A percentile compares a stretch with the other conserved stretches of the same genome.
phyloP scores from a whole-genome alignment of 176 grass and related monocot genomes.

The Themeda triandra region DNA sequence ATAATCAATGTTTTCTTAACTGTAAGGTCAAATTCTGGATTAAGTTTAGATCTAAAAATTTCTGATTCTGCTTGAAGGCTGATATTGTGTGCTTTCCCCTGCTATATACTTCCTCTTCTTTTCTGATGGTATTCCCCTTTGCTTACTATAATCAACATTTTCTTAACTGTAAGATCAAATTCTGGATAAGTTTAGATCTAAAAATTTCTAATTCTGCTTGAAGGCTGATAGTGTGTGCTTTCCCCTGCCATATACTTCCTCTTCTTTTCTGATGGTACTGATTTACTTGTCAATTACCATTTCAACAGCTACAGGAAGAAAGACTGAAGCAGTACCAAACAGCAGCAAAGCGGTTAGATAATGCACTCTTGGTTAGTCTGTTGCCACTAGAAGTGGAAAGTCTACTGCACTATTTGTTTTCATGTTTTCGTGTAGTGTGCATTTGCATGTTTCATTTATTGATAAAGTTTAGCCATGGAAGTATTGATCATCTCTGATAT shows the following conservation, averaged over 20 bases:
- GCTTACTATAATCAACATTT: background rate
- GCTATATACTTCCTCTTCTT: background rate
- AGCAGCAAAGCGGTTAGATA: constrained; percentile 79
- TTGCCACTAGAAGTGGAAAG: constrained; percentile 1
- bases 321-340: constrained; percentile 76
- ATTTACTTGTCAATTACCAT: constrained; percentile 11
- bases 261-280: background rate
- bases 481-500: too few relatives aligned
- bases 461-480: too few relatives aligned
- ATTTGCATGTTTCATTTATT: background rate
- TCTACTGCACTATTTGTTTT: constrained; percentile 6
- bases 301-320: constrained; percentile 52
- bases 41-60: background rate
- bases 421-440: background rate
- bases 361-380: constrained; percentile 70
- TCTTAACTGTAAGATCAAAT: background rate
- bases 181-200: background rate
- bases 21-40: background rate
- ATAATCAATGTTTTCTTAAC: background rate
- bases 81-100: background rate
- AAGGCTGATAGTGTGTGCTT: background rate
- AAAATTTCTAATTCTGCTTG: background rate
- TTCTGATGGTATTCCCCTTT: background rate
- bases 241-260: background rate
- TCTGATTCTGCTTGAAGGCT: background rate